Base-by-base conservation (phyloP, 768 basidiomycete species). In the Tulasnella sp. region DNA sequence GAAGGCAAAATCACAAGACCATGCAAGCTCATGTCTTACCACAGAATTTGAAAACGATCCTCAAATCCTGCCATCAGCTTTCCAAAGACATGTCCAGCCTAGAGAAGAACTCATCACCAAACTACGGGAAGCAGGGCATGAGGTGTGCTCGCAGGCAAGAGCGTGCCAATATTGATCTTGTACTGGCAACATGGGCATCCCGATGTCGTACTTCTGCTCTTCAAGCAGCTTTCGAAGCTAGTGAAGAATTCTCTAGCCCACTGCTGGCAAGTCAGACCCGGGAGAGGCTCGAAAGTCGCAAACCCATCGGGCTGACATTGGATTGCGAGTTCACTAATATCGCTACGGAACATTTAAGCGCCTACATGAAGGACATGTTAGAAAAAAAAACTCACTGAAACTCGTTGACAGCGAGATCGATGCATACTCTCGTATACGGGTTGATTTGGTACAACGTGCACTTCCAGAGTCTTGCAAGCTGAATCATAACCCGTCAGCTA, bases 161-260 rank as follows among this genome's bases (percentile, higher is more conserved):
- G 11, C 27, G 4, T 19, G 22, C 27, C 27, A 21, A 38, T 5
- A 70, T 70, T 61, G 21, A 75, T 74, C 59, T 63, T 55, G 66
- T 78, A 88, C 65, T 81, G 78, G 65, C 91, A 92, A 68, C 89
- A 92, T 12, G 77, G 75, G 69, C 92, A 93, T 5, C 70, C 67
- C 1, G 68, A 55, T 0, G 80, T 83, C 10, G 78, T 86, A 56
- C 75, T 73, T 0, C 77, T 75, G 64, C 92, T 82, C 58, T 82
- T 76, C 15, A 93, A 71, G 69, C 92, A 92, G 0, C 91, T 90
- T 0, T 85, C 85, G 49, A 78, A 75, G 0, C 65, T 68, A 0
- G 62, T 61, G 11, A 84, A 78, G 69, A 89, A 93, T 9, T 79
- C 72, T n/a, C 73, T 67, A 0, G 84, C 84, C 85, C 87, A 94